Evolutionary conservation across 2,329 filamentous ascomycete genomes (phyloP), one percentile per base, ranked within the genome.

Genomic region (Cytospora mali): DNA sequence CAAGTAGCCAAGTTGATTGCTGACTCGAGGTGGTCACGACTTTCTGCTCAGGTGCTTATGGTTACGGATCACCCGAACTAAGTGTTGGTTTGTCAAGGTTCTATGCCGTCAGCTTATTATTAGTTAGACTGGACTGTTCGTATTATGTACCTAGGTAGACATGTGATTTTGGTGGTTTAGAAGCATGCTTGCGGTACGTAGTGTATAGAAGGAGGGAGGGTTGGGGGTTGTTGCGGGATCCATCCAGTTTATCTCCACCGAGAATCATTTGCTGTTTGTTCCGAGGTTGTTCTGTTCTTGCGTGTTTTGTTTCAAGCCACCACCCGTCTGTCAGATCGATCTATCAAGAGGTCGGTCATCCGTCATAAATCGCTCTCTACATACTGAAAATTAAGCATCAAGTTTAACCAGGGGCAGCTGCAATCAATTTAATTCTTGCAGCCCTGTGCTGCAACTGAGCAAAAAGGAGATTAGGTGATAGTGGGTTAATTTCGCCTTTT

Each of bases 381-480:
- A 18, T 7, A 11, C 42, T 46, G 6, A 6, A 31, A 48, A n/a
- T n/a, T 46, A 29, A 57, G 46, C 42, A 57, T 27, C 35, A 33
- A 49, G 18, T 9, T 7, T 29, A 14, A 53, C 29, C 16, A 52
- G 49, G 49, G 57, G 57, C 25, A 59, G 52, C 21, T 59, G 57
- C 23, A 42, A 25, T 23, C 49, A 59, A 58, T 58, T 46, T n/a
- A 18, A 52, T 52, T 33, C 51, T 53, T 42, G 49, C 49, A 50
- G 39, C 33, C 23, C n/a, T 11, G 55, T 25, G 31, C n/a, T 11
- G 42, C n/a, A 23, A 46, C n/a, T 46, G 2, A n/a, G 23, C 9
- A 4, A 46, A 46, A 46, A 50, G 57, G 57, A 59, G 49, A 59
- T 59, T 59, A 33, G 29, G 48, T 21, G 39, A 21, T 5, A 53